phyloP scores from a whole-genome alignment of 371 early-diverging fungal genomes.

The Mortierella sp. region DNA sequence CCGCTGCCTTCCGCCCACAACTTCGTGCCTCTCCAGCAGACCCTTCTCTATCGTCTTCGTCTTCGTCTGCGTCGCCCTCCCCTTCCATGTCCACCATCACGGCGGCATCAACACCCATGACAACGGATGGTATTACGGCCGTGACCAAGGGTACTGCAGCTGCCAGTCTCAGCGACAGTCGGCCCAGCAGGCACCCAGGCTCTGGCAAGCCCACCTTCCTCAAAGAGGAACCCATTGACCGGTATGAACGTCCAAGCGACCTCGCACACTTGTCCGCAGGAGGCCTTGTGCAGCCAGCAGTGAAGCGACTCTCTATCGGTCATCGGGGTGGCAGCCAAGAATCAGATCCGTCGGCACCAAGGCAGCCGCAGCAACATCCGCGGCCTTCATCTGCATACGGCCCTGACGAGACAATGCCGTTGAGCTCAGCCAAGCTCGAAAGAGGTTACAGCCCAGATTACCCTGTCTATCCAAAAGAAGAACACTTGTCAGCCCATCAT shows the following conservation, averaged over 20 bases:
- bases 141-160: constrained; percentile 43
- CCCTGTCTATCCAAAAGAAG: background rate
- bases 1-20: constrained; percentile 27
- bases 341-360: too few relatives aligned
- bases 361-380: constrained; percentile 2
- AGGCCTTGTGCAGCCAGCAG: constrained; percentile 34
- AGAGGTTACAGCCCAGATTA: constrained; percentile 2
- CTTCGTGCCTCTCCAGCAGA: constrained; percentile 33
- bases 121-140: constrained; percentile 33
- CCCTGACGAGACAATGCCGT: background rate
- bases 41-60: constrained; percentile 33
- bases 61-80: constrained; percentile 49
- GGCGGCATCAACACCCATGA: constrained; percentile 35
- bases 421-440: background rate
- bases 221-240: background rate
- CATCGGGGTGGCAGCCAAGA: background rate
- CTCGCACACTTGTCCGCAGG: constrained; percentile 4
- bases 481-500: constrained; percentile 9
- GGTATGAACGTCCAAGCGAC: background rate
- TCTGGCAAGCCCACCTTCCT: background rate
- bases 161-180: constrained; percentile 31
- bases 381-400: constrained; percentile 1
- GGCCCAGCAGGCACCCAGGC: constrained; percentile 4
- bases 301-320: background rate
- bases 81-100: constrained; percentile 41